phyloP scores from a whole-genome alignment of 129 eudicot species.

The Saposhnikovia divaricata region DNA sequence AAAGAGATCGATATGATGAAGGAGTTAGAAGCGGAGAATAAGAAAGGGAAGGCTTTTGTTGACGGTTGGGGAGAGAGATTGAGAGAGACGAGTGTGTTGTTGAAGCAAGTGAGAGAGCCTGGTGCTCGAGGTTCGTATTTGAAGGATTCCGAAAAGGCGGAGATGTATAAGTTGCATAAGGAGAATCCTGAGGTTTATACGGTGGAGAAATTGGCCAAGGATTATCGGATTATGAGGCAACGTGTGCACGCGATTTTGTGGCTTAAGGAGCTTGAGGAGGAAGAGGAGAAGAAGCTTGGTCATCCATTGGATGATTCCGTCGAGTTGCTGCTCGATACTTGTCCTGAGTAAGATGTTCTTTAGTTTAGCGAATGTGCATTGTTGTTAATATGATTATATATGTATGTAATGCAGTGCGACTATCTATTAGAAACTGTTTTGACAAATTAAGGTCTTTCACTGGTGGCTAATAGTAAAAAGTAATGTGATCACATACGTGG shows the following conservation, averaged over 20 bases:
- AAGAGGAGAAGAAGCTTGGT: constrained; percentile 77
- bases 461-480: background rate
- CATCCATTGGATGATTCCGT: constrained; percentile 74
- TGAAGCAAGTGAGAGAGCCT: constrained; percentile 83
- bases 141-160: constrained; percentile 80
- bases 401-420: background rate
- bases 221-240: constrained; percentile 81
- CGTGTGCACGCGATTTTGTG: constrained; percentile 89
- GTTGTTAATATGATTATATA: background rate
- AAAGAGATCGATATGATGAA: constrained; percentile 27
- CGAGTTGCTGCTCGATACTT: constrained; percentile 65
- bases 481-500: background rate
- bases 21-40: constrained; percentile 31
- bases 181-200: constrained; percentile 79
- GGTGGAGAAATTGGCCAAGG: constrained; percentile 78
- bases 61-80: constrained; percentile 45
- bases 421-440: background rate
- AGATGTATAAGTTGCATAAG: constrained; percentile 81
- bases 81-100: constrained; percentile 38
- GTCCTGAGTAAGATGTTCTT: constrained; percentile 60
- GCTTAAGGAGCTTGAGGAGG: constrained; percentile 77
- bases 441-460: background rate
- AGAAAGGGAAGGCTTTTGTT: constrained; percentile 27
- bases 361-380: background rate
- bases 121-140: constrained; percentile 82